Percentiles rank a stretch among this genome's conserved stretches.
Conservation (phyloP, 768 basidiomycete genomes). For the Naganishia onofrii region DNA sequence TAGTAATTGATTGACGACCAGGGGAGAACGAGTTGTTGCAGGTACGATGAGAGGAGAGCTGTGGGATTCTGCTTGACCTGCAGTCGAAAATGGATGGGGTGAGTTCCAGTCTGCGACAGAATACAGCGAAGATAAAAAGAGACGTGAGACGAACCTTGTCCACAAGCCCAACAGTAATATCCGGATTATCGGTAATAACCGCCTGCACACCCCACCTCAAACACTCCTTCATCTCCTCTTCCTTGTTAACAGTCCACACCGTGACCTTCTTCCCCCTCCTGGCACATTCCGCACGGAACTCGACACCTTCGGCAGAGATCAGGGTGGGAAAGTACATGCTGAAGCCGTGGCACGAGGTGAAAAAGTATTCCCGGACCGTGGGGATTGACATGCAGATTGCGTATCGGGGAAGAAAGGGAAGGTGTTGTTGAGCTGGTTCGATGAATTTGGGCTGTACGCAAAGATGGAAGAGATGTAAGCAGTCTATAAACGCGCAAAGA, state of each 20-base stretch:
- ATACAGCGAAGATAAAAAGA: not conserved
- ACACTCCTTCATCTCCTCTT: conserved; percentile 61
- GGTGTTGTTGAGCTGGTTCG: conserved; percentile 65
- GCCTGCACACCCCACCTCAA: conserved; percentile 49
- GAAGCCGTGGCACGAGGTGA: conserved; percentile 80
- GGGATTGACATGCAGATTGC: conserved; percentile 74
- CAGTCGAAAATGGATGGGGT: conserved; percentile 15
- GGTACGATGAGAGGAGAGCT: conserved; percentile 34
- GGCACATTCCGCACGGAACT: conserved; percentile 63
- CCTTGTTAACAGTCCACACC: conserved; percentile 95
- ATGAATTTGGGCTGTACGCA: conserved; percentile 84
- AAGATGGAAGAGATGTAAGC: not conserved
- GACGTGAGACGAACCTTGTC: conserved; percentile 42
- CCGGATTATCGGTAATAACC: conserved; percentile 52
- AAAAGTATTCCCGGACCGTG: conserved; percentile 81
- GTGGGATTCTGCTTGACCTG: conserved; percentile 36
- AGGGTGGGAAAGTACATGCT: conserved; percentile 75
- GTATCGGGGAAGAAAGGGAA: conserved; percentile 80
- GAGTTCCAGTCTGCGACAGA: not conserved
- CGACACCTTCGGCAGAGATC: conserved; percentile 68
- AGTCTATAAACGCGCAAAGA: no score
- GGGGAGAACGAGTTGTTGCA: conserved; percentile 37
- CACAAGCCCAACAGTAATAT: conserved; percentile 40
- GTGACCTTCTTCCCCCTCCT: conserved; percentile 71
- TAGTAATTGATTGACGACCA: conserved; percentile 40